Evolutionary conservation across 345 rosid species (phyloP), one percentile per base, ranked within the genome.

Genomic region (Brassica juncea): DNA sequence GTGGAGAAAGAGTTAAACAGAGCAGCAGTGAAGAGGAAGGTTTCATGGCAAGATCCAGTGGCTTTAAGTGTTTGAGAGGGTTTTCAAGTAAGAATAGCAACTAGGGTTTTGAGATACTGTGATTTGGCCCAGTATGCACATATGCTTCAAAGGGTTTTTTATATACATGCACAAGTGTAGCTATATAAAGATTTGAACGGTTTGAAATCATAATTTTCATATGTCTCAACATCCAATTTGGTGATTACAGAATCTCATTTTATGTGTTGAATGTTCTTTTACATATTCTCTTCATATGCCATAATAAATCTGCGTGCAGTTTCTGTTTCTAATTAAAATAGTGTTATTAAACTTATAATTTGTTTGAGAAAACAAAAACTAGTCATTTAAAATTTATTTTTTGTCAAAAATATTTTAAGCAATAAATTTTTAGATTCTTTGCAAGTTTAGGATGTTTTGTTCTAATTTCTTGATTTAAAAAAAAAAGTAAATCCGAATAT

Each of bases 31-130:
- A 95, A 95, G 91, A 87, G 97, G 86, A 95, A 85, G 93, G 92
- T 95, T 66, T 47, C 97, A 68, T 95, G 99, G 99, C 97, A 92
- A 83, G 98, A 95, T 80, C 94, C 88, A 73, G 89, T 93, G 84
- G 98, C 92, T 47, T 85, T 93, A 79, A 90, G 89, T 79, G 98
- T 90, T 71, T 88, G 78, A 88, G 2, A n/a, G 57, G 66, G 58
- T 55, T 68, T 19, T 55, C 5, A 31, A 70, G n/a, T 44, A 31
- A 54, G 14, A 42, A 8, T 75, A 14, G 71, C 39, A 10, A 31
- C 8, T 75, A 75, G 83, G 69, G 71, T 58, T 52, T 19, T 57
- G 73, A 65, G 73, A 63, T 69, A 28, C 23, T 37, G 21, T 52
- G 66, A 39, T 69, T 67, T 64, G 55, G 14, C 35, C 42, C 70